Evolutionary conservation across 768 basidiomycete species (phyloP), one percentile per base, ranked within the genome.

Genomic region (Mrakia blollopis): DNA sequence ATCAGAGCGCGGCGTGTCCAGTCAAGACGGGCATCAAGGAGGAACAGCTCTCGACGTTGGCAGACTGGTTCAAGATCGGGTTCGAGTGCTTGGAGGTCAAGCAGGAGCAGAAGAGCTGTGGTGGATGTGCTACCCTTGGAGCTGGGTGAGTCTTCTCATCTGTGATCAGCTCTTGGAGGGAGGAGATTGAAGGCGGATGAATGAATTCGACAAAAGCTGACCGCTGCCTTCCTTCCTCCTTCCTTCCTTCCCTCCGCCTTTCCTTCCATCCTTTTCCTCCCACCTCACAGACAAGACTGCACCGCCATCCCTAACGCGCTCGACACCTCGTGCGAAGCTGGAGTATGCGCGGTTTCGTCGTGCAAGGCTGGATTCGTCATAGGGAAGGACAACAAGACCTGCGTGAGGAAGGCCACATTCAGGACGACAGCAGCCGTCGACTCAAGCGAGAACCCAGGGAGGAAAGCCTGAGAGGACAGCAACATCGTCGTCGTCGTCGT

Each of bases 81-180:
- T 84, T 84, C 78, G 84, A 84, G 75, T 84, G 84, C 72, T 76
- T 83, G 47, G 83, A 84, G 47, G 68, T 82, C n/a, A 81, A 80
- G 32, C 80, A 79, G n/a, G 84, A 84, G 74, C 74, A 81, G 70
- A 81, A 81, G 39, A 81, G 80, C 62, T 84, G 84, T 78, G 84
- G 84, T 28, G 84, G 83, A 25, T 84, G 84, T 80, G 78, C 82
- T 39, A 80, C 80, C 7, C 77, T 84, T 23, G 83, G 83, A 44
- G 35, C 76, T 37, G 83, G 83, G 83, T 83, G 73, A 79, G 83
- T 82, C 8, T 32, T 44, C 54, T 7, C 37, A n/a, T 41, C 14
- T n/a, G 7, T 2, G 28, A 7, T 30, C 21, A 18, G 47, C 47
- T 50, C 18, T 3, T 2, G 47, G 21, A 50, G 47, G 47, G 13